Base-by-base conservation (phyloP, 805 yeast species). In the Millerozyma miso region DNA sequence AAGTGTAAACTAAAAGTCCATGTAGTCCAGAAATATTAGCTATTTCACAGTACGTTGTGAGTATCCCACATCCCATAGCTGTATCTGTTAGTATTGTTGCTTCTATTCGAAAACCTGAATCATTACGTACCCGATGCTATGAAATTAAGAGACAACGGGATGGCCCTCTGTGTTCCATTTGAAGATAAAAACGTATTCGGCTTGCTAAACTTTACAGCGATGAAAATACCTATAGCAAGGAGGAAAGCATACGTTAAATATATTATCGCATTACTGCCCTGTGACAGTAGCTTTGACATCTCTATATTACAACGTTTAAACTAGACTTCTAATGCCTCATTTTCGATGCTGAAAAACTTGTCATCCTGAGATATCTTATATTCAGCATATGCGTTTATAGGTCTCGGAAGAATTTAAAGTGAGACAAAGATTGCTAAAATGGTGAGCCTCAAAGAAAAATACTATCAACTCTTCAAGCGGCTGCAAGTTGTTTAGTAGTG, bases 41-140 rank as follows among this genome's bases (percentile, higher is more conserved):
- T 49, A 90, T 85, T 62, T 88, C 84, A 2, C 96, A 81, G 54
- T 87, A 90, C 0, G 97, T 85, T 8, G 93, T 78, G 31, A 90
- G 67, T 41, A 88, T 79, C 62, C 97, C 97, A 64, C 88, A 85
- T 40, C 97, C 97, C 83, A 88, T 73, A 38, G 87, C 93, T 84
- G 42, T 32, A 31, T 3, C 40, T 17, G 41, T 51, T 37, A 37
- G 8, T 37, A 37, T 7, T 23, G 15, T 35, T 3, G n/a, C 7
- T 32, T 15, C 34, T 13, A 7, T 7, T 32, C 6, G n/a, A 7
- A 32, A 15, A n/a, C 17, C 7, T n/a, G n/a, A 15, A 8, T n/a
- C 10, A 37, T 14, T 18, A 83, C 86, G 69, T 72, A 77, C 95
- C 95, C 51, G 95, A 82, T 39, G 97, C 97, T 42, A 90, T 80